Conservation (phyloP, 768 basidiomycete species). For the Sporobolomyces roseus region DNA sequence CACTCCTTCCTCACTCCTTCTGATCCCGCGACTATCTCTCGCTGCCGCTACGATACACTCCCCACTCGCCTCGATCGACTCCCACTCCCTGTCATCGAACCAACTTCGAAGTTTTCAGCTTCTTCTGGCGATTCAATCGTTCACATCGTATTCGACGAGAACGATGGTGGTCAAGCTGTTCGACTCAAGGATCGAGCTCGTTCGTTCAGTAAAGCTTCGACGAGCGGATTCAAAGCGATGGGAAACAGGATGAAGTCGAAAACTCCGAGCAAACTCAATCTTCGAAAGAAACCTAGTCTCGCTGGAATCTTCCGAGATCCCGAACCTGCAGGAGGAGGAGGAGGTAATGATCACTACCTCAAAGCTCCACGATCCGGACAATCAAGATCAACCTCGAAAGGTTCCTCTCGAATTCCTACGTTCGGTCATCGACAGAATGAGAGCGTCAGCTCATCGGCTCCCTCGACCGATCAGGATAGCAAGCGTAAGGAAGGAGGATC, state of each 20-base stretch:
- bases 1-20: too few species aligned
- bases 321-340: neutral
- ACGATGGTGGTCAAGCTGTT: neutral
- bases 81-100: neutral
- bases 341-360: neutral
- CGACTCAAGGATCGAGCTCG: slow-evolving; percentile 14
- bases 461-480: slow-evolving; percentile 13
- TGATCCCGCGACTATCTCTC: neutral
- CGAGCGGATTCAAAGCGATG: slow-evolving; percentile 14
- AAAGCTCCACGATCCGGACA: too few species aligned
- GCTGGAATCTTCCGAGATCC: slow-evolving; percentile 27
- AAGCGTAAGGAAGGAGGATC: neutral
- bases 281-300: slow-evolving; percentile 14
- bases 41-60: neutral
- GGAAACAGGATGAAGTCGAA: slow-evolving; percentile 8
- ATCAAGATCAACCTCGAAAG: neutral
- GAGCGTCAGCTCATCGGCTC: slow-evolving; percentile 21
- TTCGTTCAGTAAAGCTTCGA: slow-evolving; percentile 4
- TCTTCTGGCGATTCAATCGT: slow-evolving; percentile 25
- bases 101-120: slow-evolving; percentile 30
- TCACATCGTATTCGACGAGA: neutral
- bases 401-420: neutral
- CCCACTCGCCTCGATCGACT: slow-evolving; percentile 3
- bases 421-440: slow-evolving; percentile 12
- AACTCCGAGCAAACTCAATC: slow-evolving; percentile 3